Conservation (phyloP, 2,329 filamentous ascomycete genomes). For the Chaetomium strumarium region DNA sequence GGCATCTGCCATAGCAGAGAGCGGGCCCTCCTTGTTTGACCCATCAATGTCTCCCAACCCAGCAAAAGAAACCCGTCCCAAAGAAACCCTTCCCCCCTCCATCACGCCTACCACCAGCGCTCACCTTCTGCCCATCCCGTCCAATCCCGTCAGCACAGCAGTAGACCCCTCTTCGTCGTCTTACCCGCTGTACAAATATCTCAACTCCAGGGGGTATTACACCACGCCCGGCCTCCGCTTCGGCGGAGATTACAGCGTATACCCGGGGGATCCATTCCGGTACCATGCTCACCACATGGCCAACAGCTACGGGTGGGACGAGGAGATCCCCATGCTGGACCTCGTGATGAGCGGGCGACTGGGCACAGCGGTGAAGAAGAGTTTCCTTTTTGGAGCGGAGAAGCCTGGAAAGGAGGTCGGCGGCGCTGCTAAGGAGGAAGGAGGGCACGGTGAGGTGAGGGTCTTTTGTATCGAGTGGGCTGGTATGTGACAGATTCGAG, state of each 20-base stretch:
- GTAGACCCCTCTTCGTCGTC: constrained; percentile 32
- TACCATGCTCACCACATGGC: constrained; percentile 95
- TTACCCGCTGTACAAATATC: constrained; percentile 72
- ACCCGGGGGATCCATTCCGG: constrained; percentile 87
- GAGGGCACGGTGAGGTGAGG: constrained; percentile 44
- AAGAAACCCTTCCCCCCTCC: constrained; percentile 25
- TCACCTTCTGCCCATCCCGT: constrained; percentile 22
- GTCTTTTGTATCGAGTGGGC: constrained; percentile 91
- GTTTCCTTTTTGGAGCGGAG: constrained; percentile 76
- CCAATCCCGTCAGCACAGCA: constrained; percentile 1
- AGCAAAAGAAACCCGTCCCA: neutral
- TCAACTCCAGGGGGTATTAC: constrained; percentile 76
- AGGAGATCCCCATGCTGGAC: constrained; percentile 78
- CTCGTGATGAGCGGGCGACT: constrained; percentile 80
- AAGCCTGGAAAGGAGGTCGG: constrained; percentile 28
- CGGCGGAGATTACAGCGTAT: constrained; percentile 89
- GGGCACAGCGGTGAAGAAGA: constrained; percentile 94
- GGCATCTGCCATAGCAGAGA: neutral
- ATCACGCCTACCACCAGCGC: constrained; percentile 38
- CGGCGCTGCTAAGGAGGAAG: constrained; percentile 23
- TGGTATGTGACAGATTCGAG: constrained; percentile 62
- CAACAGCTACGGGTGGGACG: constrained; percentile 78
- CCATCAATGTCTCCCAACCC: neutral
- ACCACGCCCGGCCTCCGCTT: constrained; percentile 90
- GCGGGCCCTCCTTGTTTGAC: constrained; percentile 14